phyloP scores from a whole-genome alignment of 352 stramenopile genomes.

The Thalassiosira delicatula region DNA sequence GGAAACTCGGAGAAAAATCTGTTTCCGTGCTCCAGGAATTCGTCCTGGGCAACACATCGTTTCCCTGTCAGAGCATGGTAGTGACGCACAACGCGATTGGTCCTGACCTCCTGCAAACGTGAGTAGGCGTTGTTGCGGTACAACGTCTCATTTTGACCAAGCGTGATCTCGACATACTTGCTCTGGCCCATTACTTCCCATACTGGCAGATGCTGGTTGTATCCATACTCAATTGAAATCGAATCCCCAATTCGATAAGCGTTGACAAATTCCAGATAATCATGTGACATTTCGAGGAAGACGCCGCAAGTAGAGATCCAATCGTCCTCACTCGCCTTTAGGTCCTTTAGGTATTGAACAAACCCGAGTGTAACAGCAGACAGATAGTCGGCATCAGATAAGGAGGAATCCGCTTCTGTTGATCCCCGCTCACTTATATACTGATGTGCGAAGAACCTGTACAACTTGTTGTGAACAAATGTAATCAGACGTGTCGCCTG shows the following conservation, averaged over 20 bases:
- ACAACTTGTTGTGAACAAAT: slow-evolving; percentile 6
- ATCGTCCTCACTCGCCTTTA: background rate
- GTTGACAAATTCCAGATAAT: slow-evolving; percentile 4
- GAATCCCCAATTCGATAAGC: slow-evolving; percentile 1
- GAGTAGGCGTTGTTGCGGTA: background rate
- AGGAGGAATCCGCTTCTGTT: background rate
- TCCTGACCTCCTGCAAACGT: background rate
- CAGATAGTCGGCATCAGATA: background rate
- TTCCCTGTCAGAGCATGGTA: background rate
- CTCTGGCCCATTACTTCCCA: background rate
- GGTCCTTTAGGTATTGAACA: background rate
- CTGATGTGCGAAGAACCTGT: slow-evolving; percentile 3
- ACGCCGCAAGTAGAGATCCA: slow-evolving; percentile 1
- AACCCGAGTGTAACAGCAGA: background rate
- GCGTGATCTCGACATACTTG: background rate
- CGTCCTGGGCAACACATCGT: too few species aligned
- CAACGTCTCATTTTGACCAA: background rate
- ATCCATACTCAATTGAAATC: background rate
- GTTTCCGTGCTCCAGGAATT: too few species aligned
- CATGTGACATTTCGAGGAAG: background rate
- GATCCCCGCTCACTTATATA: background rate
- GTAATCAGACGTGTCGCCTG: slow-evolving; percentile 2
- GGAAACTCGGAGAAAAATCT: too few species aligned
- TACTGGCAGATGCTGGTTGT: background rate
- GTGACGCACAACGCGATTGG: background rate